Conservation (phyloP, 179 eudicot species). For the Spergularia azorica region DNA sequence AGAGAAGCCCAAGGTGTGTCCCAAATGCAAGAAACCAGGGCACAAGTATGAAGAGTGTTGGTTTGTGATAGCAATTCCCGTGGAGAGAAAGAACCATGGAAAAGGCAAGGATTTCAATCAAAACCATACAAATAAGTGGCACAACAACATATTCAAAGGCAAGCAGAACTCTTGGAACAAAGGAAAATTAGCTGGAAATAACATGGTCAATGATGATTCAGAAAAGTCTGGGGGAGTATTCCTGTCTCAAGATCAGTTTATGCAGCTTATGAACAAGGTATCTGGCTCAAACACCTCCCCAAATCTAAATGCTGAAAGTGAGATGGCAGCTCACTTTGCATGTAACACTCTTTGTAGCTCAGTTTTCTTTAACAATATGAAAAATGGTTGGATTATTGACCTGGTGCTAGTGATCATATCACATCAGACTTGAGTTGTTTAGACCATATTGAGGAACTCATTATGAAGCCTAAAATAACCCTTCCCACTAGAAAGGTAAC, state of each 20-base stretch:
- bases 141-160: neutral
- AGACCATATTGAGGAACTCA: no score
- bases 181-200: no score
- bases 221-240: no score
- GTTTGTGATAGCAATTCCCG: neutral
- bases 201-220: no score
- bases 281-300: neutral
- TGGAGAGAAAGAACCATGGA: neutral
- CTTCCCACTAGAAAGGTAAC: neutral
- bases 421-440: neutral
- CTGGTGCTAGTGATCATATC: slow-evolving; percentile 9
- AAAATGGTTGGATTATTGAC: neutral
- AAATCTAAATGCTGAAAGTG: neutral
- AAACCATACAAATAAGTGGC: neutral
- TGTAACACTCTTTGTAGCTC: neutral
- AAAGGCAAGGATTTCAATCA: no score
- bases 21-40: neutral
- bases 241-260: no score
- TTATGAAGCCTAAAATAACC: neutral
- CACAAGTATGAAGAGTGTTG: no score
- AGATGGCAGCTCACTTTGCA: neutral
- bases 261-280: neutral
- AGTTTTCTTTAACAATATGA: no score
- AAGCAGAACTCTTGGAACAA: no score
- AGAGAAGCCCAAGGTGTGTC: no score